Evolutionary conservation across 129 eudicot species (phyloP), one percentile per base, ranked within the genome.

Genomic region (Lactuca saligna): DNA sequence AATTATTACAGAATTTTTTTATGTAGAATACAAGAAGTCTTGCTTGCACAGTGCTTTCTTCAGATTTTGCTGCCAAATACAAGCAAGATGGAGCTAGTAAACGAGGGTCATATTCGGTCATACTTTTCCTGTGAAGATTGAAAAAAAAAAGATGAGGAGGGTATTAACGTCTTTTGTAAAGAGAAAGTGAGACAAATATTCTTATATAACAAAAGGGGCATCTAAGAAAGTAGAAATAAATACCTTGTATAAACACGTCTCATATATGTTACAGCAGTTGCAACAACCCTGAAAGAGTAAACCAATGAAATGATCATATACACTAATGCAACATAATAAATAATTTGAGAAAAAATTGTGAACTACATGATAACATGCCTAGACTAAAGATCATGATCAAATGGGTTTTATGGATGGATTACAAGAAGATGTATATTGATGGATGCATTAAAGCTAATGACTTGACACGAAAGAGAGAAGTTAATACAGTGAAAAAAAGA

Each of bases 31-130:
- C 92, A 73, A 93, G 95, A 60, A 89, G 87, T 76, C 92, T 79
- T 69, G 98, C 97, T 81, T 89, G 98, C 79, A 89, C 92, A 6
- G 92, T 89, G 96, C 98, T 89, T 85, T 93, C 97, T 80, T 93
- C 98, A 5, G 97, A 95, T 78, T 93, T 93, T 62, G 98, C 80
- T 60, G 98, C 97, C 88, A 93, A 81, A 75, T 93, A 93, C 78
- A 93, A 82, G 87, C 98, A 93, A 25, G 95, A 73, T 12, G 98
- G 92, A 66, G 97, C 98, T 68, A 93, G 82, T 31, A 93, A 84
- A 82, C 95, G 95, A 14, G 98, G 98, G 84, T 93, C 97, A 62
- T 72, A 93, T 69, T 93, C 97, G 0, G 90, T 82, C 95, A 93
- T 78, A 81, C 92, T 85, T 80, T 74, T 87, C 76, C 98, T 93